Evolutionary conservation across 2,329 filamentous ascomycete species (phyloP), one percentile per base, ranked within the genome.

Genomic region (Conoideocrella luteorostrata): DNA sequence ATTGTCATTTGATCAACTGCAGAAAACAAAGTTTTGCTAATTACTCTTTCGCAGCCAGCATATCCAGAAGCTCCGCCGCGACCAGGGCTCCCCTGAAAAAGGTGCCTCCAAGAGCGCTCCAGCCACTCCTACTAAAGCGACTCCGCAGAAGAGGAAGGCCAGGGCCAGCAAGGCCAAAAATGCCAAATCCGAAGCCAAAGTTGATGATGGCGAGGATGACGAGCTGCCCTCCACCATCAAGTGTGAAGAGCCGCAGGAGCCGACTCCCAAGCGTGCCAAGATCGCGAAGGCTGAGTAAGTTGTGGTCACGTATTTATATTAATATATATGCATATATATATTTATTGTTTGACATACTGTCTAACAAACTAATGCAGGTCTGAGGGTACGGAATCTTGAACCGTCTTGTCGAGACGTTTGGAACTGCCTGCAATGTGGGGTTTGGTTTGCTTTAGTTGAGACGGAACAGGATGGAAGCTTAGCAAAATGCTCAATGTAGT

Each of bases 61-160:
- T 26, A 62, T 73, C 7, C 66, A 69, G 49, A 72, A 71, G 50
- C 60, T 72, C 4, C 65, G 65, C 47, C 59, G 62, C 5, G 63
- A 64, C n/a, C 55, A 53, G 5, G 32, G 48, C 11, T 53, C 44
- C 7, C 49, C 60, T 17, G 35, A 56, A 24, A 53, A 50, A 13
- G 51, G 51, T 0, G 42, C 53, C 1, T 39, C 40, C 12, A 57
- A 53, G 38, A 32, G 37, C 23, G 15, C 23, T 13, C 32, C 40
- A 12, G 17, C 41, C 11, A 45, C 43, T 26, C 33, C 44, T 3
- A 24, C 39, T 15, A 39, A 56, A 58, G 17, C 56, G 54, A 40
- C 51, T 48, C 26, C 63, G 58, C 54, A 57, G 24, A 65, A 65
- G 56, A 58, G 62, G 20, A 49, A 55, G 21, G 45, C 55, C 1